A percentile compares a stretch with the other conserved stretches of the same genome.
Evolutionary conservation across 2,329 filamentous ascomycete genomes (phyloP).

Genomic region (Neofusicoccum kwambonambiense): DNA sequence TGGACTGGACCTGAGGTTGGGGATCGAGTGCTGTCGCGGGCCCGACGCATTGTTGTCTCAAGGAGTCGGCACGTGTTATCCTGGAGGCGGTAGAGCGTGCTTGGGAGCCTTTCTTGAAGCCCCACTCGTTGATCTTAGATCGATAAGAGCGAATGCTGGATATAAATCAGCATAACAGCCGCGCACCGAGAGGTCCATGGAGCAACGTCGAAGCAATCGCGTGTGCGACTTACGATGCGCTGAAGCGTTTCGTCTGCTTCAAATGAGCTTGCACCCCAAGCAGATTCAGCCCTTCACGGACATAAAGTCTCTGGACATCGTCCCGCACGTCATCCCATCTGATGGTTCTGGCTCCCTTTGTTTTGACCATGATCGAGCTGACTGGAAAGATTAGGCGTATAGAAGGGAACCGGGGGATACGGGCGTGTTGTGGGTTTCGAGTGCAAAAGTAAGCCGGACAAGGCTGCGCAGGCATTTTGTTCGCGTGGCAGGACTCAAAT

Average conservation of each 20-base stretch:
- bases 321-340: neutral
- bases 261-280: neutral
- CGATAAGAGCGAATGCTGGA: neutral
- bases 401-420: too few relatives aligned
- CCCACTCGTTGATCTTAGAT: neutral
- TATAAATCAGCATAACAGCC: neutral
- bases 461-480: too few relatives aligned
- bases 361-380: neutral
- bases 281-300: neutral
- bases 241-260: neutral
- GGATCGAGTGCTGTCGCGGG: neutral
- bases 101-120: neutral
- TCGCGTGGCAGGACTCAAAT: too few relatives aligned
- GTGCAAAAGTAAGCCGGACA: too few relatives aligned
- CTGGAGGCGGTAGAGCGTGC: neutral
- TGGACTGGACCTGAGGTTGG: neutral
- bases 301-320: neutral
- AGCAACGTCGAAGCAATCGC: too few relatives aligned
- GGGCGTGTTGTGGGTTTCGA: too few relatives aligned
- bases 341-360: neutral
- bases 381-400: neutral
- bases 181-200: neutral
- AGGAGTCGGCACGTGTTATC: neutral
- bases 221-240: neutral
- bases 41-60: too few relatives aligned